These are phyloP conservation scores for Alternaria burnsii DNA, from an alignment of 2,329 filamentous ascomycete species.

Conservation along the genomic window DNA sequence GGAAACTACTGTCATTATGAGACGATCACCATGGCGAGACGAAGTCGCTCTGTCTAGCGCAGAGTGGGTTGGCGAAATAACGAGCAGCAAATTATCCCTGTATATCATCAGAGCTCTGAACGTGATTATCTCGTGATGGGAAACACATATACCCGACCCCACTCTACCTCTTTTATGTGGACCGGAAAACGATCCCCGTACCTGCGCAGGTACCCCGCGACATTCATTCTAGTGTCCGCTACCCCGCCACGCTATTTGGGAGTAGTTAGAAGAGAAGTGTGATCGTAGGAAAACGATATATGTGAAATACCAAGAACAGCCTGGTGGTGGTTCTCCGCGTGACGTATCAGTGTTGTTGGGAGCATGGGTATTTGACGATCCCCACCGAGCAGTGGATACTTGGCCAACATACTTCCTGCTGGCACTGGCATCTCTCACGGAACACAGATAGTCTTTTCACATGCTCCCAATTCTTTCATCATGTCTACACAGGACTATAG, in stretches of 20 bases:
- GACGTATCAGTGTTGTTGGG: neutral
- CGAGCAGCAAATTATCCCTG: neutral
- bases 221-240: neutral
- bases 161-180: neutral
- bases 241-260: conserved; percentile 1
- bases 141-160: neutral
- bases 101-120: neutral
- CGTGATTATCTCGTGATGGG: neutral
- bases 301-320: neutral
- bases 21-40: neutral
- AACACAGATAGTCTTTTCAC: neutral
- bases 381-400: neutral
- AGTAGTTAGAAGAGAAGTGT: neutral
- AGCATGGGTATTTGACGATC: neutral
- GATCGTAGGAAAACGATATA: neutral
- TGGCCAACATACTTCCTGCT: neutral
- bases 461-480: neutral
- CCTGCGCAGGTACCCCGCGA: neutral
- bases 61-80: neutral
- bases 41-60: neutral
- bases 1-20: neutral
- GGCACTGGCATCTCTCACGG: neutral
- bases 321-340: neutral
- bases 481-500: neutral
- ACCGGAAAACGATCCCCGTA: neutral